These are phyloP conservation scores for Dothiorella sarmentorum DNA, from an alignment of 2,329 filamentous ascomycete species.

Conservation along the genomic window DNA sequence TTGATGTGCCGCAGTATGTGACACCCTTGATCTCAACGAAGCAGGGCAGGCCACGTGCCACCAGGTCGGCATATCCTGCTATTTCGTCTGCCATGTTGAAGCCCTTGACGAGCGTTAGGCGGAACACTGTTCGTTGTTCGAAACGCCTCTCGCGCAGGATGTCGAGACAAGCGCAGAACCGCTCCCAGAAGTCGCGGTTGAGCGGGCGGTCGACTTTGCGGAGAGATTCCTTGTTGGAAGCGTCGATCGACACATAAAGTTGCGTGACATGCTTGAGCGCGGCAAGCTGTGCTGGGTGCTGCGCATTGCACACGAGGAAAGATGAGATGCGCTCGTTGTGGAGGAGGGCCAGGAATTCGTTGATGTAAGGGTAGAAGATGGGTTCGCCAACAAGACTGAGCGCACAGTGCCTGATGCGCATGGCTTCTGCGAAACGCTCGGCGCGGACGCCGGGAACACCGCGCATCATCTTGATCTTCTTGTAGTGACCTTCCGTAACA, in stretches of 20 bases:
- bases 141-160: constrained; percentile 81
- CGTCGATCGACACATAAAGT: constrained; percentile 94
- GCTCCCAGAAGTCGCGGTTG: constrained; percentile 96
- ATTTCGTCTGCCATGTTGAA: constrained; percentile 97
- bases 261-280: constrained; percentile 84
- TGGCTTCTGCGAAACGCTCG: constrained; percentile 87
- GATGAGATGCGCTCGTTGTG: constrained; percentile 85
- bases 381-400: constrained; percentile 90
- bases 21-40: constrained; percentile 97
- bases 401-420: constrained; percentile 90
- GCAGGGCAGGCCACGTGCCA: constrained; percentile 80
- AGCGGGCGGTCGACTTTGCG: constrained; percentile 87
- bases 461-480: constrained; percentile 96
- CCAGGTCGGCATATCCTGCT: constrained; percentile 82
- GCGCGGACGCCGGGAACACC: constrained; percentile 89
- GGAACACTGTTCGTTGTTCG: constrained; percentile 88
- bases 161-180: constrained; percentile 85
- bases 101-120: constrained; percentile 91
- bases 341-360: constrained; percentile 80
- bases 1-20: constrained; percentile 90
- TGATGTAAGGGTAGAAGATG: constrained; percentile 98
- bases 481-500: constrained; percentile 87
- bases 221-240: constrained; percentile 82
- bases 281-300: constrained; percentile 87
- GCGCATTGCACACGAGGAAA: constrained; percentile 95